Evolutionary conservation across 257 asterid species (phyloP).

Genomic region (Solanum raphanifolium): DNA sequence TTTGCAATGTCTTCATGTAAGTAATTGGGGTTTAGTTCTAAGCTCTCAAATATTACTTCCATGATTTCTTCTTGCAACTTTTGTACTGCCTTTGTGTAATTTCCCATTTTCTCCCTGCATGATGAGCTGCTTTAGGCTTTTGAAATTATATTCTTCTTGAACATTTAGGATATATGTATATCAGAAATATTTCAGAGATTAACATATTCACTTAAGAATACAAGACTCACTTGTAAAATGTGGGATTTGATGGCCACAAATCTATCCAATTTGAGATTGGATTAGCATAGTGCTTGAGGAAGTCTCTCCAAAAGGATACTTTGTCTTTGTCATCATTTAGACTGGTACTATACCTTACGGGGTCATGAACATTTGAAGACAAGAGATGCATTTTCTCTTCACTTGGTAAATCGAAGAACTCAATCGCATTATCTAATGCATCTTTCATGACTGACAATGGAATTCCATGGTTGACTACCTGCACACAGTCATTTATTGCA

Average conservation of each 20-base stretch:
- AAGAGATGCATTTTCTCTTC: constrained; percentile 36
- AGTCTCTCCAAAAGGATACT: constrained; percentile 59
- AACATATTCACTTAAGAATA: neutral
- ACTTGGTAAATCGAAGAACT: constrained; percentile 42
- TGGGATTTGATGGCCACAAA: constrained; percentile 62
- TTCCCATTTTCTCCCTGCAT: constrained; percentile 48
- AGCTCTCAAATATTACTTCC: constrained; percentile 40
- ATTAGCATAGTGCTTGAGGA: constrained; percentile 53
- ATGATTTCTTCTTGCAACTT: constrained; percentile 30
- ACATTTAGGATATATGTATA: neutral
- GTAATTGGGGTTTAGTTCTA: constrained; percentile 35
- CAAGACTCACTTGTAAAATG: constrained; percentile 38
- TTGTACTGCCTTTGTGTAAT: constrained; percentile 36
- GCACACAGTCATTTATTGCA: constrained; percentile 2
- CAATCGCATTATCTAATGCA: constrained; percentile 40
- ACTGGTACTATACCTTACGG: constrained; percentile 63
- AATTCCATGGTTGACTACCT: constrained; percentile 65
- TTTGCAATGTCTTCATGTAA: constrained; percentile 29
- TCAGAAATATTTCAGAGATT: neutral
- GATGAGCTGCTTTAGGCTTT: neutral
- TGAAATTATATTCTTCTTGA: neutral
- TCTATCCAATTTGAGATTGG: constrained; percentile 60
- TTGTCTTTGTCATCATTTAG: constrained; percentile 38
- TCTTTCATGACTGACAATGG: constrained; percentile 22
- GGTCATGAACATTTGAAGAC: constrained; percentile 32